Evolutionary conservation across 208 protist species (phyloP).

Genomic region (Acanthamoeba castellanii): DNA sequence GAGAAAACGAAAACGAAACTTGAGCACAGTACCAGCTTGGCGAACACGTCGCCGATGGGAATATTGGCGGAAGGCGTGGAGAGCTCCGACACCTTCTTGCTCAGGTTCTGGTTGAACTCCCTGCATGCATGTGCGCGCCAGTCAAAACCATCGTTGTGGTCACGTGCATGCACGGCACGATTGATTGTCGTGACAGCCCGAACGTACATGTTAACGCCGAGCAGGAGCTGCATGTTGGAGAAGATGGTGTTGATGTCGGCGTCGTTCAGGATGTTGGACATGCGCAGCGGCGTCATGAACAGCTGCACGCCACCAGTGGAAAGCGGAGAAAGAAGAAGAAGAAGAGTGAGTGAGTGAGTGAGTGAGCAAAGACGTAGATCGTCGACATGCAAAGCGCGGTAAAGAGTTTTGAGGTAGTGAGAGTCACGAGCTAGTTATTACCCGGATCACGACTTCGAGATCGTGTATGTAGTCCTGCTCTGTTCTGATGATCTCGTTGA

Average conservation of each 20-base stretch:
- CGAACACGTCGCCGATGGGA: constrained; percentile 11
- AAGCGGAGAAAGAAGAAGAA: background rate
- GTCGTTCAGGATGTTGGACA: background rate
- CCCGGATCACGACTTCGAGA: constrained; percentile 25
- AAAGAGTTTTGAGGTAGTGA: background rate
- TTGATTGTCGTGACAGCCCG: background rate
- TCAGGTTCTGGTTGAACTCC: constrained; percentile 21
- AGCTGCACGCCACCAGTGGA: background rate
- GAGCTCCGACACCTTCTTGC: constrained; percentile 28
- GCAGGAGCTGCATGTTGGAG: constrained; percentile 52
- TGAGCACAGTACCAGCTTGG: background rate
- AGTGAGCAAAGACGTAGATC: background rate
- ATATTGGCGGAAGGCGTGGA: background rate
- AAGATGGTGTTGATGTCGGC: constrained; percentile 51
- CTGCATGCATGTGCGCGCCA: background rate
- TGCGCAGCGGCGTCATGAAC: constrained; percentile 26
- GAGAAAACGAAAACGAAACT: background rate
- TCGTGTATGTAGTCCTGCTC: constrained; percentile 62
- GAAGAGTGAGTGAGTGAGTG: no score
- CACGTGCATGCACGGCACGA: background rate
- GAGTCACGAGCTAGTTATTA: background rate
- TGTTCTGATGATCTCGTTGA: constrained; percentile 64
- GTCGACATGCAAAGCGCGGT: background rate
- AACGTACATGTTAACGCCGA: constrained; percentile 41
- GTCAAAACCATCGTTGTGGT: background rate